A percentile compares a stretch with the other conserved stretches of the same genome.
phyloP scores from a whole-genome alignment of 2,329 filamentous ascomycete genomes.

The Diaporthe australafricana region DNA sequence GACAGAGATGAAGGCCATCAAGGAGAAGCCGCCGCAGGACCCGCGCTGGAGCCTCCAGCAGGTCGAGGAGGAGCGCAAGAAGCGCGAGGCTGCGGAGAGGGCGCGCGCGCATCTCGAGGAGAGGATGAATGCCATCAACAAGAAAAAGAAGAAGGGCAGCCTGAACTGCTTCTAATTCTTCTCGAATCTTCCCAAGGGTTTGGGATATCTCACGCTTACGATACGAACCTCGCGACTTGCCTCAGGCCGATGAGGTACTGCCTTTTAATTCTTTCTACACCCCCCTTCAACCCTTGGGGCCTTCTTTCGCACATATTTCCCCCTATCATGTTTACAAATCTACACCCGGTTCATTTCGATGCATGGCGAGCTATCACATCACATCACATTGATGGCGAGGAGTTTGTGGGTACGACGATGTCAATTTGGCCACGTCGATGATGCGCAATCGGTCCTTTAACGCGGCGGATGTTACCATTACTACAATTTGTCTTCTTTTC shows the following conservation, averaged over 20 bases:
- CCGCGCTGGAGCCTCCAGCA: slow-evolving; percentile 82
- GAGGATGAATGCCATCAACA: slow-evolving; percentile 90
- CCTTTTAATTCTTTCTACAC: neutral
- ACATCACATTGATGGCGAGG: slow-evolving; percentile 34
- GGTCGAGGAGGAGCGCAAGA: slow-evolving; percentile 96
- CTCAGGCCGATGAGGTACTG: slow-evolving; percentile 15
- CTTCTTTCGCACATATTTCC: slow-evolving; percentile 35
- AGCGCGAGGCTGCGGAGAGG: slow-evolving; percentile 88
- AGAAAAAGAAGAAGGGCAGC: slow-evolving; percentile 92
- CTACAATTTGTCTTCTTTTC: neutral
- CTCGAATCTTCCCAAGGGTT: neutral
- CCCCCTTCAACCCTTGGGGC: neutral
- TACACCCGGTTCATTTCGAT: slow-evolving; percentile 4
- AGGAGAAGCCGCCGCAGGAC: slow-evolving; percentile 65
- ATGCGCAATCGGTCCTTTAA: slow-evolving; percentile 23
- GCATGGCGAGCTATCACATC: slow-evolving; percentile 19
- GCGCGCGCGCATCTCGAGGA: slow-evolving; percentile 91
- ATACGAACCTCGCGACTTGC: slow-evolving; percentile 29
- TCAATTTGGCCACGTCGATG: slow-evolving; percentile 20
- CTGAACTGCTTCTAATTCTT: slow-evolving; percentile 91
- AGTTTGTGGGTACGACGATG: slow-evolving; percentile 32
- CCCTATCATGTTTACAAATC: slow-evolving; percentile 25
- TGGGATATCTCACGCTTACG: slow-evolving; percentile 12
- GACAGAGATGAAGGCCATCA: slow-evolving; percentile 74
- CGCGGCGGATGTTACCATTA: slow-evolving; percentile 10